Evolutionary conservation across 176 grass and related monocot species (phyloP).

Genomic region (Puya raimondii): DNA sequence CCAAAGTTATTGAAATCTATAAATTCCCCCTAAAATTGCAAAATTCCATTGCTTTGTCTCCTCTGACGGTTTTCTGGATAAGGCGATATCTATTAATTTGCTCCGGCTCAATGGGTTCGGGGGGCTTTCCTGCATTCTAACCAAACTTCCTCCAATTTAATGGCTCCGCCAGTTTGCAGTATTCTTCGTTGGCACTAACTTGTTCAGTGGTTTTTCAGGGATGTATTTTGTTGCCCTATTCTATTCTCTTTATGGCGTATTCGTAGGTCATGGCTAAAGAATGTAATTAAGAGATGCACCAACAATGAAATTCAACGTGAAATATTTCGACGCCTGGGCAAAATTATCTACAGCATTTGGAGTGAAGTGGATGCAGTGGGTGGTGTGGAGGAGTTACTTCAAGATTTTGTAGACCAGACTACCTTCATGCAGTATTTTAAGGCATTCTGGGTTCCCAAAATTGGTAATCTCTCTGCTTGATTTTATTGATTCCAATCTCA

Average conservation of each 20-base stretch:
- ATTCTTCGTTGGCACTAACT: background rate
- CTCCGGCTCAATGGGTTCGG: background rate
- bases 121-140: no score
- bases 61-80: no score
- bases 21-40: no score
- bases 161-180: background rate
- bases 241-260: conserved; percentile 79
- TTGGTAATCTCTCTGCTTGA: conserved; percentile 32
- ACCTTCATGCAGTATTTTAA: conserved; percentile 79
- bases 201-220: conserved; percentile 27
- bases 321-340: conserved; percentile 61
- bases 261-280: conserved; percentile 84
- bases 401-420: conserved; percentile 90
- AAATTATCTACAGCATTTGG: conserved; percentile 63
- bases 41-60: no score
- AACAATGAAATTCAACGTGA: conserved; percentile 59
- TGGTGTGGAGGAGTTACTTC: conserved; percentile 57
- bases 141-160: no score
- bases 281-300: conserved; percentile 69
- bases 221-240: conserved; percentile 61
- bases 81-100: background rate
- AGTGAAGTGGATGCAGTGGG: conserved; percentile 50
- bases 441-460: conserved; percentile 88
- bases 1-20: no score
- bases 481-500: background rate